Conservation (phyloP, 2,329 filamentous ascomycete genomes). For the Phyllachora maydis region DNA sequence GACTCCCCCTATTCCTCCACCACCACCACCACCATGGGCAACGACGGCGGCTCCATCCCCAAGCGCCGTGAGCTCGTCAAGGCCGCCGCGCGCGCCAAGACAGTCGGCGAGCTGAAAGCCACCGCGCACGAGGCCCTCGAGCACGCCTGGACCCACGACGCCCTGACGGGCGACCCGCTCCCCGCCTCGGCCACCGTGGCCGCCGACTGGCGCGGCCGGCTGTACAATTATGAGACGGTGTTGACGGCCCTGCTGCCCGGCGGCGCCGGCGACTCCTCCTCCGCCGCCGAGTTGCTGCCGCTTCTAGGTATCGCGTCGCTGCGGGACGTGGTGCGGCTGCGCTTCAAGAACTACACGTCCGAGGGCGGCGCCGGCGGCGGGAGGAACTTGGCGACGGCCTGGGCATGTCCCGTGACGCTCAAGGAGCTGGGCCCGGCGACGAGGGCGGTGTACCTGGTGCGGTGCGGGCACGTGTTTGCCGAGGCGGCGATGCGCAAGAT, state of each 20-base stretch:
- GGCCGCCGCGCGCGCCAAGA: slow-evolving; percentile 66
- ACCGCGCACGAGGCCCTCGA: slow-evolving; percentile 66
- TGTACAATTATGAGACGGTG: slow-evolving; percentile 91
- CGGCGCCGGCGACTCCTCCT: slow-evolving; percentile 35
- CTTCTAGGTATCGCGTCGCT: slow-evolving; percentile 65
- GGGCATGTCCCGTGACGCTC: slow-evolving; percentile 72
- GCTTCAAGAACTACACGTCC: slow-evolving; percentile 33
- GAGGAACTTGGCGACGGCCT: slow-evolving; percentile 27
- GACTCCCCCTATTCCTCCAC: too few relatives aligned
- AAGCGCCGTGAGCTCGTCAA: slow-evolving; percentile 93
- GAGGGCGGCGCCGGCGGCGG: slow-evolving; percentile 6
- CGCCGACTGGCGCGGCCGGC: slow-evolving; percentile 61
- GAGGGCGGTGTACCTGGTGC: slow-evolving; percentile 75
- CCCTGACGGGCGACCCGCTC: slow-evolving; percentile 62
- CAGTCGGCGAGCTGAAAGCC: slow-evolving; percentile 73
- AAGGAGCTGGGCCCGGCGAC: slow-evolving; percentile 65
- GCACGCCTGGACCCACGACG: slow-evolving; percentile 75
- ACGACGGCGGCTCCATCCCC: slow-evolving; percentile 92
- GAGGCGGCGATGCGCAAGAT: slow-evolving; percentile 72
- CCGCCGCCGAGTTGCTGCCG: slow-evolving; percentile 19
- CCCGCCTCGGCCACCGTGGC: slow-evolving; percentile 55
- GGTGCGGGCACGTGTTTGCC: slow-evolving; percentile 87
- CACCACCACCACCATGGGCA: slow-evolving; percentile 74
- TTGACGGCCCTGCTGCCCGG: slow-evolving; percentile 37
- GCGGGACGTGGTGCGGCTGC: slow-evolving; percentile 72